Conservation (phyloP, 2,329 filamentous ascomycete species). For the Nakataea oryzae region DNA sequence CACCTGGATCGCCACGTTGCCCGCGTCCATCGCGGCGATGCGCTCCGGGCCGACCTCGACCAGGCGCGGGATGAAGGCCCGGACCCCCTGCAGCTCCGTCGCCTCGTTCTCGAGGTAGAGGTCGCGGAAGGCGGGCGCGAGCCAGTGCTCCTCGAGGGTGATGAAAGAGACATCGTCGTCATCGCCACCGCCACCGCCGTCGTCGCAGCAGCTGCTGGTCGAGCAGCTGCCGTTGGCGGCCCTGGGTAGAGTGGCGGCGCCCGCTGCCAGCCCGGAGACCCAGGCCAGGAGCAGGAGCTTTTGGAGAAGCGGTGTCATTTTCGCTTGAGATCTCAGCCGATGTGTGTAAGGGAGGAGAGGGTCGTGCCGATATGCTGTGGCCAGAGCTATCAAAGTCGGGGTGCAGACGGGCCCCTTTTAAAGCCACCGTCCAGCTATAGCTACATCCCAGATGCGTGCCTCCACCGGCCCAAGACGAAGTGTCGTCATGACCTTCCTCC, state of each 20-base stretch:
- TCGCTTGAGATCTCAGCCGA: too few relatives aligned
- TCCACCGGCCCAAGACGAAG: too few relatives aligned
- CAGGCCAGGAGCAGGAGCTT: neutral
- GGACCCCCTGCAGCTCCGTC: neutral
- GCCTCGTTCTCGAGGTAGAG: neutral
- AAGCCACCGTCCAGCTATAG: too few relatives aligned
- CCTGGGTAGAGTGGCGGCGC: neutral
- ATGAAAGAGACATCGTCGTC: neutral
- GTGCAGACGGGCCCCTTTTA: too few relatives aligned
- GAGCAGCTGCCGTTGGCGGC: too few relatives aligned
- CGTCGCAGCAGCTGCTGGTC: neutral
- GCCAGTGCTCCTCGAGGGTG: constrained; percentile 1
- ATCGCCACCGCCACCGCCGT: too few relatives aligned
- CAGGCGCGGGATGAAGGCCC: neutral
- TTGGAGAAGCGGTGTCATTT: neutral
- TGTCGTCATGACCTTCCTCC: too few relatives aligned
- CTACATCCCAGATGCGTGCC: too few relatives aligned
- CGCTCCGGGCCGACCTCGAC: neutral
- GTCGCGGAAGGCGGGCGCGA: neutral
- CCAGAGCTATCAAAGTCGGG: too few relatives aligned
- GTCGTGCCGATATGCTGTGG: too few relatives aligned
- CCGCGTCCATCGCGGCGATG: neutral
- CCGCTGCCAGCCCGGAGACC: neutral
- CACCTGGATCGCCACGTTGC: neutral
- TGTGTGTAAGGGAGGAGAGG: too few relatives aligned